Evolutionary conservation across 2,329 filamentous ascomycete genomes (phyloP).

Genomic region (Trichoderma oligosporum): DNA sequence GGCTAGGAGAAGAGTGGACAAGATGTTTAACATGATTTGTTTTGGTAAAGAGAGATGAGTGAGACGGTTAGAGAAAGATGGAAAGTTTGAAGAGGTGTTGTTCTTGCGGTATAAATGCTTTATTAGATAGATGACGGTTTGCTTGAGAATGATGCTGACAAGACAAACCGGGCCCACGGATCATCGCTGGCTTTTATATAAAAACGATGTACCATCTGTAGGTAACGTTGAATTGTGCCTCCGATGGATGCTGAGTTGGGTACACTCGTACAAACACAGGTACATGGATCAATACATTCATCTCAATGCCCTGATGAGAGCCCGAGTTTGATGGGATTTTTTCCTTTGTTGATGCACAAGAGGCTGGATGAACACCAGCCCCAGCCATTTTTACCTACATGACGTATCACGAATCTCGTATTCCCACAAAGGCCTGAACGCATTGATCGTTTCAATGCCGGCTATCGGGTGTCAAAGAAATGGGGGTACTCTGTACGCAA

Average conservation of each 20-base stretch:
- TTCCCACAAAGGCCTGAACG: too few species aligned
- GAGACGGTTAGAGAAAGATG: not conserved
- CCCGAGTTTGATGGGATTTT: too few species aligned
- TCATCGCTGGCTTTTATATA: constrained; percentile 8
- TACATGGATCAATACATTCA: not conserved
- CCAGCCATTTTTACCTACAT: constrained; percentile 18
- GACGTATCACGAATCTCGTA: constrained; percentile 27
- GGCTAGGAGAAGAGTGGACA: constrained; percentile 26
- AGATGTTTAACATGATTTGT: constrained; percentile 23
- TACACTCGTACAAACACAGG: too few species aligned
- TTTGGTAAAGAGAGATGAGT: not conserved
- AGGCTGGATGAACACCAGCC: constrained; percentile 10
- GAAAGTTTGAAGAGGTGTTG: too few species aligned
- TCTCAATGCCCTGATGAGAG: not conserved
- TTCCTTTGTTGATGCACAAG: constrained; percentile 8
- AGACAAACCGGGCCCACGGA: not conserved
- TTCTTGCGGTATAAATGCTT: too few species aligned
- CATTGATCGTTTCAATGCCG: too few species aligned
- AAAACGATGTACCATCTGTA: too few species aligned
- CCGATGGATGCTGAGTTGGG: too few species aligned
- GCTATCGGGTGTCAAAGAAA: too few species aligned
- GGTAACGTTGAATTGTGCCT: too few species aligned
- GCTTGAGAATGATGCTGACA: not conserved
- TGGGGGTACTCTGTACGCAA: not conserved
- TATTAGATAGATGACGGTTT: too few species aligned